Conservation (phyloP, 306 rosid species). For the Alnus glutinosa region DNA sequence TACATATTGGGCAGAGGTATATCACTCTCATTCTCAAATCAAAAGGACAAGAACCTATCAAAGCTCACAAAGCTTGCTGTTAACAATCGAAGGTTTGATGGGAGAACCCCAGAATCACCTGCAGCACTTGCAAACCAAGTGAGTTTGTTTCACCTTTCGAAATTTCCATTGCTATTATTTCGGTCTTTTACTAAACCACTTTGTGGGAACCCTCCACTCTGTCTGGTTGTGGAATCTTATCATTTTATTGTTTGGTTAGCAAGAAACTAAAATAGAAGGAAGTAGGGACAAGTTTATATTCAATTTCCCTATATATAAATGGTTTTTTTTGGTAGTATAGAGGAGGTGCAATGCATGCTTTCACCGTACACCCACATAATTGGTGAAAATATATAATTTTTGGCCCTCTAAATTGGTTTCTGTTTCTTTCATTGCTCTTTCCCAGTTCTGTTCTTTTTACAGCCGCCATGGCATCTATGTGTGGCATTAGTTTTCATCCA, state of each 20-base stretch:
- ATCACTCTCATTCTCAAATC: constrained; percentile 73
- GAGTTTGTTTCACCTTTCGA: constrained; percentile 26
- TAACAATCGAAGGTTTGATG: constrained; percentile 69
- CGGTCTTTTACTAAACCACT: constrained; percentile 19
- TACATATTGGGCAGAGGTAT: constrained; percentile 47
- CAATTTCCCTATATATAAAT: constrained; percentile 5
- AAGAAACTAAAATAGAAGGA: constrained; percentile 21
- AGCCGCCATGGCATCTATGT: not conserved
- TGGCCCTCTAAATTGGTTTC: not conserved
- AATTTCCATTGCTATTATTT: constrained; percentile 19
- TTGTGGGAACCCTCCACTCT: constrained; percentile 1
- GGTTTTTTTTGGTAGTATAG: constrained; percentile 15
- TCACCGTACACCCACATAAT: constrained; percentile 4
- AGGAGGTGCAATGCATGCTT: constrained; percentile 14
- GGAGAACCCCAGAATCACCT: constrained; percentile 73
- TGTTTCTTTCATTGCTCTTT: constrained; percentile 10
- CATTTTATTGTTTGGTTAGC: constrained; percentile 17
- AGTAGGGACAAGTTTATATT: not conserved
- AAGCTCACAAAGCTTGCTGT: constrained; percentile 82
- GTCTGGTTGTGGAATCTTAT: constrained; percentile 17
- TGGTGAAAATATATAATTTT: not conserved
- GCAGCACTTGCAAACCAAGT: constrained; percentile 73
- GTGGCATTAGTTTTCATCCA: constrained; percentile 20
- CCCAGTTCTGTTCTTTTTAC: not conserved
- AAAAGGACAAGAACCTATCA: constrained; percentile 68